Evolutionary conservation across 1,139 yeast genomes (phyloP), one percentile per base, ranked within the genome.

Genomic region (Candida sp.): DNA sequence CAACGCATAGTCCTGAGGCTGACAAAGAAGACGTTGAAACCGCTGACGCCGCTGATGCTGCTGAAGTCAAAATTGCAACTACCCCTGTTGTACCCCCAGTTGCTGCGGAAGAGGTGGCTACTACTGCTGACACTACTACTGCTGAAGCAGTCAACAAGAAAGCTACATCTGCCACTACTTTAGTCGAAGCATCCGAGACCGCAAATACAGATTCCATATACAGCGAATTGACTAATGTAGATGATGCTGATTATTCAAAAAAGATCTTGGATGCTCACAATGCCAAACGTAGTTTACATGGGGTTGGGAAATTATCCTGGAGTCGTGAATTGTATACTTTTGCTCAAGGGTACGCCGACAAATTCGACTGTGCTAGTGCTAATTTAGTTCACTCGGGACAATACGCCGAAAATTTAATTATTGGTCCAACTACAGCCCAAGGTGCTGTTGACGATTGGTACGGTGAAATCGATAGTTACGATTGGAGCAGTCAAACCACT

Each of bases 381-480:
- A 25, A 25, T 25, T 54, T 70, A 33, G 47, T 46, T 12, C 75
- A 69, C 49, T 63, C 70, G 6, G 72, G 70, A 1, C 51, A 49
- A 1, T 66, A 58, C 46, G 75, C 75, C 4, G 76, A 70, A 43
- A 70, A 70, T 46, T 53, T 70, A 36, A 74, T 74, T 5, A 52
- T 66, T 15, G 75, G 75, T 0, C 23, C 38, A 27, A n/a, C 23
- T 12, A 47, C 63, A 5, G 57, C 65, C 2, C 49, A 45, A 4
- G 69, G 63, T 4, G 61, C 72, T 4, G 54, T 63, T 4, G 49
- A 60, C 33, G 74, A 71, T 2, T 70, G 75, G 75, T 70, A 70
- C 49, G 48, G 56, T 6, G 75, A 70, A 52, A 68, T 70, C 4
- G 36, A 45, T 3, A 39, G 47, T 6, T 70, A 66, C 51, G 43